Evolutionary conservation across 2,329 filamentous ascomycete genomes (phyloP).

Genomic region (Xylariaceae sp.): DNA sequence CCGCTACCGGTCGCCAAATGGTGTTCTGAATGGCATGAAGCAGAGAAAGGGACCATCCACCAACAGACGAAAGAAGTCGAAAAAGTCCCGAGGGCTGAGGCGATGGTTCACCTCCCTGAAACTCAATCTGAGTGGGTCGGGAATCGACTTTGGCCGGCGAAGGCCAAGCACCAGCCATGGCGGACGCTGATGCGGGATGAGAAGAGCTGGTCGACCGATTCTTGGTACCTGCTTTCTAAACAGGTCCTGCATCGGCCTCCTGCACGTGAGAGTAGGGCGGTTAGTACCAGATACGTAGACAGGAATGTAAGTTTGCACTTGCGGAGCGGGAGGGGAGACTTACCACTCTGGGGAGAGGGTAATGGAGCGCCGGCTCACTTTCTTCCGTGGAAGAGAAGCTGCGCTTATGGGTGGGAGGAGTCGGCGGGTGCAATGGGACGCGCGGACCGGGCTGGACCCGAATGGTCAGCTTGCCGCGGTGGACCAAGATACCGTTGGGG

Average conservation of each 20-base stretch:
- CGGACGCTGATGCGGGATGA: background rate
- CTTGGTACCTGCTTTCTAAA: slow-evolving; percentile 15
- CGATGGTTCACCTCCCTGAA: background rate
- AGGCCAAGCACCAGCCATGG: slow-evolving; percentile 17
- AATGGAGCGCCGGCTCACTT: background rate
- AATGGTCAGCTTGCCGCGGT: slow-evolving; percentile 8
- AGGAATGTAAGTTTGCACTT: background rate
- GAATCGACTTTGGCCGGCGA: slow-evolving; percentile 10
- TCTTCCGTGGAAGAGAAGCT: background rate
- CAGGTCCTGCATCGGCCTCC: slow-evolving; percentile 16
- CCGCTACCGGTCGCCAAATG: slow-evolving; percentile 2
- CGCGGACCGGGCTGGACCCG: background rate
- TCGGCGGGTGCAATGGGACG: background rate
- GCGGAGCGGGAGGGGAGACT: background rate
- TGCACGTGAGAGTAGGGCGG: background rate
- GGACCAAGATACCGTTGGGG: no score
- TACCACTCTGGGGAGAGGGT: background rate
- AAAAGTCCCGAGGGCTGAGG: background rate
- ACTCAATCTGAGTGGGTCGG: no score
- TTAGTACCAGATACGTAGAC: slow-evolving; percentile 1
- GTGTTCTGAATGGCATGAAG: background rate
- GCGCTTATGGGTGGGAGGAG: slow-evolving; percentile 1
- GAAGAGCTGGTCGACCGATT: slow-evolving; percentile 3
- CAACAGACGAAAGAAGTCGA: background rate
- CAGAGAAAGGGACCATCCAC: background rate